Base-by-base conservation (phyloP, 106 monocot genomes). In the Dendrobium nobile region DNA sequence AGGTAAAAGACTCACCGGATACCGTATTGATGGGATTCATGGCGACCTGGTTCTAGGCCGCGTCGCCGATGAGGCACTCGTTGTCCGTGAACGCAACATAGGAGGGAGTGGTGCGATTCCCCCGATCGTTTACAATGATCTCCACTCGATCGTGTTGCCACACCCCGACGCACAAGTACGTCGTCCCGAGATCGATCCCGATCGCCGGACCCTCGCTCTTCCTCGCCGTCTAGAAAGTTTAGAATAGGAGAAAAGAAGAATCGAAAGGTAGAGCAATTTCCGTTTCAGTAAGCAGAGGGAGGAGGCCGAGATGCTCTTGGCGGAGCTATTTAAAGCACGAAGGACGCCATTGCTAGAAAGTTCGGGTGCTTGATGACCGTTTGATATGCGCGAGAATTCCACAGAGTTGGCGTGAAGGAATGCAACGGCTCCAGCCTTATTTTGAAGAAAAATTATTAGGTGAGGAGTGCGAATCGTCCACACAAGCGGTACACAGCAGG, bases 81-180 rank as follows among this genome's bases (percentile, higher is more conserved):
- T n/a, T 45, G 77, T 92, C 92, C 42, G 92, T 92, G 87, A 92
- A 92, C 4, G 84, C 92, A 24, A 90, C 92, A 58, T 92, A 92
- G 22, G 92, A 92, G 5, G 95, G 90, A 1, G 95, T 92, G 4
- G 95, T 95, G 54, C 94, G 65, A 80, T 95, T 92, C 5, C 94
- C 94, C 84, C 90, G 92, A 61, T 92, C 92, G 51, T 95, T 92
- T 15, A 87, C 91, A 77, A 94, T 92, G 88, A 95, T 92, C 92
- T 95, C 94, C 5, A 93, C 92, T 0, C 92, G 85, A 28, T 93
- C 92, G 77, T 93, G 90, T 72, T 93, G 92, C 92, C 92, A 92
- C 0, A 92, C 93, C 4, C 93, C 93, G 4, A 93, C 93, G 77
- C 91, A 93, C 9, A 89, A 91, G 84, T 92, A 37, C 37, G 37